Evolutionary conservation across 306 rosid genomes (phyloP), one percentile per base, ranked within the genome.

Genomic region (Datisca glomerata): DNA sequence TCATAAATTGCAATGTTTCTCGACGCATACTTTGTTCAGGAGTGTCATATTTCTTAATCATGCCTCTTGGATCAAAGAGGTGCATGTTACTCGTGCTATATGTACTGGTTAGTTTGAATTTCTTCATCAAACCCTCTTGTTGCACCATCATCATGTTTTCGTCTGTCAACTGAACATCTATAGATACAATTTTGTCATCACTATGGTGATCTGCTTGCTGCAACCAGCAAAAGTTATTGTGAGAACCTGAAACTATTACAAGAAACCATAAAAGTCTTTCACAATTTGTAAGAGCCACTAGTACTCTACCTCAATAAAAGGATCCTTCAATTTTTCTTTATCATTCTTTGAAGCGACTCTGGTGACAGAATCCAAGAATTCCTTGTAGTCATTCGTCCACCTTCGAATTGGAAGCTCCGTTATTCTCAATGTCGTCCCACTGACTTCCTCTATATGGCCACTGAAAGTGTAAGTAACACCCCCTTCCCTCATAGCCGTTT

Each of bases 371-470:
- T 79, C 94, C 23, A 89, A 73, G 24, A 76, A 89, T 47, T 80
- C 83, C 75, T 83, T 89, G 27, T 80, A 89, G 54, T 89, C 97
- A 61, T 83, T 86, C 22, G 97, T 89, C 97, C 97, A 89, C 63
- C 73, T 68, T 43, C 91, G 86, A 3, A 89, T 48, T 9, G 97
- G 95, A 44, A 89, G 64, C 70, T 89, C 95, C 0, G 65, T 51
- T 37, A 89, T 68, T 61, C 73, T 83, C 51, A 89, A 55, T 15
- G 71, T 72, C 19, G 71, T 65, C 28, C 77, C 95, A 33, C 70
- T 53, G 39, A 70, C 61, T 54, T 80, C 97, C 53, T 58, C 89
- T 31, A 74, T 25, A 29, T 12, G 28, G 7, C 97, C 97, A 63
- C 74, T 76, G n/a, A 77, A 67, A 5, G 41, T 46, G 57, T 76